A percentile compares a stretch with the other conserved stretches of the same genome.
phyloP scores from a whole-genome alignment of 805 yeast species.

The Suhomyces sp. region DNA sequence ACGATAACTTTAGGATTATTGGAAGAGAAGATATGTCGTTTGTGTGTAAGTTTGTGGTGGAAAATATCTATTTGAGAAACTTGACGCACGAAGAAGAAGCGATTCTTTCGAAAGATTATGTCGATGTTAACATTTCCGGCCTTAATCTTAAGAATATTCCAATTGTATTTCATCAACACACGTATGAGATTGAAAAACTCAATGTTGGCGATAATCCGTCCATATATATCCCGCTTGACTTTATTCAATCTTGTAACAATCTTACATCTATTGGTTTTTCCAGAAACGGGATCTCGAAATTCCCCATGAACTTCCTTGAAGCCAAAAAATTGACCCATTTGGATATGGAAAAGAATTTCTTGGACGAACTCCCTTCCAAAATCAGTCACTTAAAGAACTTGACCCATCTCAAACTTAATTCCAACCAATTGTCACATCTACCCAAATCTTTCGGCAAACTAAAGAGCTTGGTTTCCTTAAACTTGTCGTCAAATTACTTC shows the following conservation, averaged over 20 bases:
- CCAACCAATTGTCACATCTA: slow-evolving; percentile 64
- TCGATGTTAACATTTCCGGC: slow-evolving; percentile 68
- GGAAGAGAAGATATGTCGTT: slow-evolving; percentile 84
- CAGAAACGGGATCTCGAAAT: slow-evolving; percentile 65
- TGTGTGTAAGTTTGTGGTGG: slow-evolving; percentile 75
- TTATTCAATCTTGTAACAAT: slow-evolving; percentile 77
- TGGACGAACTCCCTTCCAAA: slow-evolving; percentile 58
- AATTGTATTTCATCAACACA: slow-evolving; percentile 71
- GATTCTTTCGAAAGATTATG: slow-evolving; percentile 60
- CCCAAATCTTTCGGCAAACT: slow-evolving; percentile 62
- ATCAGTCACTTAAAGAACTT: slow-evolving; percentile 53
- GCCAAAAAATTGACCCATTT: slow-evolving; percentile 64
- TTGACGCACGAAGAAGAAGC: slow-evolving; percentile 68
- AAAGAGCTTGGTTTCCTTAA: slow-evolving; percentile 53
- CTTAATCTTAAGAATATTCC: slow-evolving; percentile 83
- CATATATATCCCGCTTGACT: slow-evolving; percentile 77
- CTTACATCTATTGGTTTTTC: slow-evolving; percentile 65
- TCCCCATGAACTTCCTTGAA: slow-evolving; percentile 71
- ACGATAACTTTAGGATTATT: slow-evolving; percentile 72
- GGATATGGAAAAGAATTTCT: slow-evolving; percentile 75
- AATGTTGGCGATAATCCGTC: slow-evolving; percentile 88
- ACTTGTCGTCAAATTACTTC: slow-evolving; percentile 76
- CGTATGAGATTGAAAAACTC: slow-evolving; percentile 74
- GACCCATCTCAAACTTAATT: slow-evolving; percentile 62
- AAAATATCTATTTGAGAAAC: slow-evolving; percentile 57